phyloP scores from a whole-genome alignment of 164 flowering plant genomes.

The Cinnamomum chago region DNA sequence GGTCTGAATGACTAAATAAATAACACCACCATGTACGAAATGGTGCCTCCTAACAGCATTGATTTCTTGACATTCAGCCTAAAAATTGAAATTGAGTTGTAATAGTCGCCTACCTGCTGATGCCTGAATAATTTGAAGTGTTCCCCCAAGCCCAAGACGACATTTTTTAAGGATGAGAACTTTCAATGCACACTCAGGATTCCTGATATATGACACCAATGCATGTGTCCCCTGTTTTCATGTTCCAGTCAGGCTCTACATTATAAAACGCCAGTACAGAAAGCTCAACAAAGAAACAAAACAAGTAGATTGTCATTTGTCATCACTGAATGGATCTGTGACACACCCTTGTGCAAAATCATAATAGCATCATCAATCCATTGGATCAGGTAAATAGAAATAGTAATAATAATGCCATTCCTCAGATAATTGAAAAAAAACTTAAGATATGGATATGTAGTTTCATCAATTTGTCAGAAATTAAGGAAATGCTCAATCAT shows the following conservation, averaged over 20 bases:
- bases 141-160: slow-evolving; percentile 61
- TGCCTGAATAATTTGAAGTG: slow-evolving; percentile 54
- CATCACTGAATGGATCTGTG: no score
- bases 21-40: neutral
- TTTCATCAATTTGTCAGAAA: no score
- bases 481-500: no score
- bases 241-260: slow-evolving; percentile 6
- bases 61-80: neutral
- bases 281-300: neutral
- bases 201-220: slow-evolving; percentile 48
- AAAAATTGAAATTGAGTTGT: neutral
- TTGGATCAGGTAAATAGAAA: no score
- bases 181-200: slow-evolving; percentile 54
- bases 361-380: no score
- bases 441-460: no score
- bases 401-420: no score
- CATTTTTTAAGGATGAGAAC: slow-evolving; percentile 62
- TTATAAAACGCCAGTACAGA: neutral
- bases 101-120: slow-evolving; percentile 42
- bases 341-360: no score
- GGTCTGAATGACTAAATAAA: neutral
- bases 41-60: neutral
- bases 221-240: slow-evolving; percentile 54
- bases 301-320: neutral
- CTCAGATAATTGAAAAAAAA: no score